A percentile compares a stretch with the other conserved stretches of the same genome.
Conservation (phyloP, 2,329 filamentous ascomycete genomes). For the Cladophialophora psammophila region DNA sequence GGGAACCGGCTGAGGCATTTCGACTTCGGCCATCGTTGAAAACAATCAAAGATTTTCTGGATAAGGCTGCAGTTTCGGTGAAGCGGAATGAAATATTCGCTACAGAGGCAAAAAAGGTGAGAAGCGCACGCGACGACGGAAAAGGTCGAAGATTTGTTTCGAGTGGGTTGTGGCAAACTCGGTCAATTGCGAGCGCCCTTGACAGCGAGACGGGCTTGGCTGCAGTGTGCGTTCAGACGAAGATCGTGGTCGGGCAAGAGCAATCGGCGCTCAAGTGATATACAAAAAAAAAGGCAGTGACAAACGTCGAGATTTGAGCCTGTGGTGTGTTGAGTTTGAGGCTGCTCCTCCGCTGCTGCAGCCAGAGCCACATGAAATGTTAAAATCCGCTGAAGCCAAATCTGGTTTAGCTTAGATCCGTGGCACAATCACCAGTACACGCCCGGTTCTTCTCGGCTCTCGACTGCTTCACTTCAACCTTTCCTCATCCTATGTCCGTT, state of each 20-base stretch:
- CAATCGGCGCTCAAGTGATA: neutral
- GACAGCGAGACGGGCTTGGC: neutral
- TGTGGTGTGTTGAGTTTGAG: constrained; percentile 5
- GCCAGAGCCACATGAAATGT: neutral
- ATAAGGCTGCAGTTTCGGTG: neutral
- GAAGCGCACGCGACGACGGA: neutral
- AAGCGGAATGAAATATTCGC: neutral
- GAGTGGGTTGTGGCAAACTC: neutral
- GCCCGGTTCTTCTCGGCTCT: constrained; percentile 11
- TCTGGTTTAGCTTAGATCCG: neutral
- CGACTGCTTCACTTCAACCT: neutral
- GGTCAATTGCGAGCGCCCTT: neutral
- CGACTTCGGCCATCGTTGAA: constrained; percentile 41
- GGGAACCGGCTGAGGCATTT: constrained; percentile 36
- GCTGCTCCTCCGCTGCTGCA: neutral
- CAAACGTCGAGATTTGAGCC: neutral
- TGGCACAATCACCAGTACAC: neutral
- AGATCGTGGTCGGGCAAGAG: neutral
- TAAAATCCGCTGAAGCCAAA: constrained; percentile 1
- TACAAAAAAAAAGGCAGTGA: neutral
- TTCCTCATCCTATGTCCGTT: neutral
- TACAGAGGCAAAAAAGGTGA: neutral
- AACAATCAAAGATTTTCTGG: neutral
- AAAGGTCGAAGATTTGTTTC: neutral
- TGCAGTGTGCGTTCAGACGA: neutral